Evolutionary conservation across 192 early-diverging fungal species (phyloP), one percentile per base, ranked within the genome.

Genomic region (Coemansia sp.): DNA sequence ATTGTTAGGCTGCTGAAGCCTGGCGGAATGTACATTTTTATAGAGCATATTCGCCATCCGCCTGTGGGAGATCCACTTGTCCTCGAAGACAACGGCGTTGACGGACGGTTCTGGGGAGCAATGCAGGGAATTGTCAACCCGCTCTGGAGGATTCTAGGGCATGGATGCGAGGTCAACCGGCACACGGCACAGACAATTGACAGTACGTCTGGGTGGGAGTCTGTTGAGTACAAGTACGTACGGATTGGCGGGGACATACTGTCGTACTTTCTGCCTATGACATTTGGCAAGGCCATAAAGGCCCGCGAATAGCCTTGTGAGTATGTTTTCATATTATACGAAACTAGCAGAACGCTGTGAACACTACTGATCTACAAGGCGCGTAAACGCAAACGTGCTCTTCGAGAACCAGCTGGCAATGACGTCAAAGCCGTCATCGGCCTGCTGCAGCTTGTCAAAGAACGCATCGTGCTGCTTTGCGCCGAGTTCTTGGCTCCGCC

Each of bases 321-420:
- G 7, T 26, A 22, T 21, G 3, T 13, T 19, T 19, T 26, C 8
- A 34, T 8, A 30, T 18, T 42, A 22, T 39, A 31, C 11, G 12
- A 37, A 36, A 48, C 34, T 5, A 36, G 22, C 13, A 29, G 11
- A 31, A 6, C 18, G 31, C 14, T 43, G 30, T 33, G 3, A 41
- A n/a, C 28, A 6, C 34, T 31, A 73, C 44, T 65, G 61, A 32
- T 65, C 69, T 5, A 73, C 53, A 20, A 73, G 53, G 32, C 59
- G 54, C 12, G 55, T 47, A 42, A 67, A 67, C 8, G 64, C 48
- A 73, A 85, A 87, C 11, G 88, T 83, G 54, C 86, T 91, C 58
- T 93, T 95, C 6, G 86, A 82, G 76, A 92, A 95, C 72, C 89
- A 92, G 45, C 88, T 82, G 18, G 94, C 88, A 68, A 97, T 78